Base-by-base conservation (phyloP, 345 rosid species). In the Alliaria petiolata region DNA sequence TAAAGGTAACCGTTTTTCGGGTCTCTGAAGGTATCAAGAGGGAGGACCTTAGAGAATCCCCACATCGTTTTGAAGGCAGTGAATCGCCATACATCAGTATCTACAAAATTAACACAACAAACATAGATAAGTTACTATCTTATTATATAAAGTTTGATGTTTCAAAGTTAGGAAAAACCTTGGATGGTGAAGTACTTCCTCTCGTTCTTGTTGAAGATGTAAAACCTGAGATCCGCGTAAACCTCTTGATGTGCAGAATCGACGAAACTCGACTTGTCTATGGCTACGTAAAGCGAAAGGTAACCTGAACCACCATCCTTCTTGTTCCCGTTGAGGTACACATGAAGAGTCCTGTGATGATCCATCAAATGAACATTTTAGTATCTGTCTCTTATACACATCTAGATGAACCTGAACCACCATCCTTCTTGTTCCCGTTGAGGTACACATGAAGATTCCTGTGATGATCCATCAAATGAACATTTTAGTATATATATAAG, bases 241-340 rank as follows among this genome's bases (percentile, higher is more conserved):
- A 22, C 62, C 25, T 49, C 72, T 40, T 58, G 62, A 0, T 43
- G 62, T 5, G 39, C 35, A n/a, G 54, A 22, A 1, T 22, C 2
- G 13, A 8, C 13, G 31, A 50, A 36, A 5, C 38, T 65, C 3
- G 72, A 57, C 35, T 65, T 50, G 31, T 66, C 72, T 57, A 74
- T 58, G n/a, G 60, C 39, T 40, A 31, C 78, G 22, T 74, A 74
- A 26, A 74, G 78, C 36, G 78, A 74, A 66, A 74, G 50, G 40
- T 30, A 59, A 4, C 67, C 78, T 49, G n/a, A n/a, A n/a, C n/a
- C n/a, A n/a, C n/a, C n/a, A n/a, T n/a, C n/a, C n/a, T n/a, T n/a
- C n/a, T n/a, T n/a, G n/a, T n/a, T n/a, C n/a, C n/a, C n/a, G n/a
- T n/a, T n/a, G n/a, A n/a, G n/a, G n/a, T n/a, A n/a, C n/a, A n/a